Evolutionary conservation across 805 yeast species (phyloP).

Genomic region (Saccharomycopsis fermentans): DNA sequence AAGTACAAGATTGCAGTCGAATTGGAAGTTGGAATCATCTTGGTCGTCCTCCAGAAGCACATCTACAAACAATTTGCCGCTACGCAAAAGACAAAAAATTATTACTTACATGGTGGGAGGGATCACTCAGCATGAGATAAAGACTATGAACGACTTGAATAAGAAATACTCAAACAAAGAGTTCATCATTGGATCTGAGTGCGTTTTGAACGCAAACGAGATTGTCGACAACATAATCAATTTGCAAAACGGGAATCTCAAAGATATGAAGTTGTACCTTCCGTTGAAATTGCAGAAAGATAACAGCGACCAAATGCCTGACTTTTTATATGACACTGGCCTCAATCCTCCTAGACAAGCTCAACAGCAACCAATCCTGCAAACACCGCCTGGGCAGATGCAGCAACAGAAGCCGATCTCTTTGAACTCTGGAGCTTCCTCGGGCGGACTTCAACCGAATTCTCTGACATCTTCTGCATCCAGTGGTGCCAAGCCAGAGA

Average conservation of each 20-base stretch:
- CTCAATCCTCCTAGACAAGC: constrained; percentile 5
- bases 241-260: constrained; percentile 22
- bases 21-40: constrained; percentile 35
- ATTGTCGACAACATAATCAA: constrained; percentile 31
- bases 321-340: constrained; percentile 11
- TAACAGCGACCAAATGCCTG: constrained; percentile 8
- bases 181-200: constrained; percentile 73
- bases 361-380: constrained; percentile 1
- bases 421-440: not conserved
- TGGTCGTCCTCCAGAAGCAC: constrained; percentile 27
- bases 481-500: constrained; percentile 4
- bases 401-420: constrained; percentile 2
- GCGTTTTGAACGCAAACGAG: constrained; percentile 45
- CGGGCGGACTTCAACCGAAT: not conserved
- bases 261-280: constrained; percentile 10
- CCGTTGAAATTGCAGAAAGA: constrained; percentile 8
- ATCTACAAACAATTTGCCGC: constrained; percentile 22
- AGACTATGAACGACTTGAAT: constrained; percentile 65
- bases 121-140: constrained; percentile 68
- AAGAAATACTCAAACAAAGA: constrained; percentile 48
- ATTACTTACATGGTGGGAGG: constrained; percentile 87
- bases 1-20: constrained; percentile 62
- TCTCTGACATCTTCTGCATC: not conserved
- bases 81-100: constrained; percentile 45
- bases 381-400: not conserved